Conservation (phyloP, 2,329 filamentous ascomycete genomes). For the Xylariaceae sp. region DNA sequence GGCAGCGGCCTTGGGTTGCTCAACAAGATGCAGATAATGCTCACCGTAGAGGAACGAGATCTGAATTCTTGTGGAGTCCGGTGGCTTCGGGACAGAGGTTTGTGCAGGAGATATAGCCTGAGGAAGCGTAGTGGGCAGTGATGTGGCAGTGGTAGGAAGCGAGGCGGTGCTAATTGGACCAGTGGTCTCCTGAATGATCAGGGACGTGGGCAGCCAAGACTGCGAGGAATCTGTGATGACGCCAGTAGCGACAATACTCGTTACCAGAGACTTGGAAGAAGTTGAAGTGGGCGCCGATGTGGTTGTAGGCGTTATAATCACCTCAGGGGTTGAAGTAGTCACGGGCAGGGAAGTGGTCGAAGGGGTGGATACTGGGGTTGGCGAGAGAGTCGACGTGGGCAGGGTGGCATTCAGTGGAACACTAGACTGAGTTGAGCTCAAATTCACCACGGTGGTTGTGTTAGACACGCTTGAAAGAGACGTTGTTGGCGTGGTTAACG, state of each 20-base stretch:
- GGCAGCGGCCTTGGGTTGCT: conserved; percentile 63
- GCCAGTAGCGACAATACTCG: conserved; percentile 40
- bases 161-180: conserved; percentile 35
- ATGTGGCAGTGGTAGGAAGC: conserved; percentile 42
- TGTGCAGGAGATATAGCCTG: conserved; percentile 68
- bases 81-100: conserved; percentile 47
- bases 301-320: conserved; percentile 14
- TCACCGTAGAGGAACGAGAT: conserved; percentile 76
- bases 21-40: conserved; percentile 79
- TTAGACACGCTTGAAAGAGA: conserved; percentile 9
- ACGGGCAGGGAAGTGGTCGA: conserved; percentile 11
- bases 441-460: conserved; percentile 5
- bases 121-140: conserved; percentile 63
- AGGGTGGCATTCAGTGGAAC: conserved; percentile 12
- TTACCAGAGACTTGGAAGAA: conserved; percentile 24
- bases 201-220: conserved; percentile 54
- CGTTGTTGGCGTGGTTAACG: conserved; percentile 8
- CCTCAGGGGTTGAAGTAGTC: conserved; percentile 11
- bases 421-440: conserved; percentile 7
- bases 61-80: conserved; percentile 68
- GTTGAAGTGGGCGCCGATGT: conserved; percentile 12
- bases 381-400: not conserved
- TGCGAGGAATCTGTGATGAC: conserved; percentile 41
- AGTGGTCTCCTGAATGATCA: conserved; percentile 50
- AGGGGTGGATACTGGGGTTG: conserved; percentile 3